Conservation (phyloP, 1,284 basidiomycete genomes). For the Microbotryomycetes sp. region DNA sequence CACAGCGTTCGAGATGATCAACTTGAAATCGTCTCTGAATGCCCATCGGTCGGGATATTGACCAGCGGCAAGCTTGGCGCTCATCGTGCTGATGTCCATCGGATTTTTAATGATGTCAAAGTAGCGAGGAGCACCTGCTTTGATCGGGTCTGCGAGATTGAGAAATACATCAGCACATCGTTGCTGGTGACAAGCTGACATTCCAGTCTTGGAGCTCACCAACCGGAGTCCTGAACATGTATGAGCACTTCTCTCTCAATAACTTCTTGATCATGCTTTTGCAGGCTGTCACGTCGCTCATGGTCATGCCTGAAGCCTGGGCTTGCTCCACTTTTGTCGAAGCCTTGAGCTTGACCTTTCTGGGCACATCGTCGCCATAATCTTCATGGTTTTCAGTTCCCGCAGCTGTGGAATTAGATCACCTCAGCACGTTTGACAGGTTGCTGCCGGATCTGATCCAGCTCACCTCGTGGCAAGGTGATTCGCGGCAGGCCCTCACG, state of each 20-base stretch:
- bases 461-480: neutral
- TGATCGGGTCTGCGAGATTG: slow-evolving; percentile 38
- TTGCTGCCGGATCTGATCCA: too few relatives aligned
- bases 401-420: slow-evolving; percentile 1
- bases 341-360: slow-evolving; percentile 40
- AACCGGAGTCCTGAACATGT: slow-evolving; percentile 76
- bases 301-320: slow-evolving; percentile 71
- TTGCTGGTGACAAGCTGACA: neutral
- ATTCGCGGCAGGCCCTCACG: neutral
- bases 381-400: slow-evolving; percentile 45
- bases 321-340: slow-evolving; percentile 54
- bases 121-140: slow-evolving; percentile 49
- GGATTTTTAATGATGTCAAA: slow-evolving; percentile 84
- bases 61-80: slow-evolving; percentile 77
- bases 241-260: slow-evolving; percentile 57
- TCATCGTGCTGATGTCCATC: slow-evolving; percentile 89
- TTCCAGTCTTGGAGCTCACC: slow-evolving; percentile 39
- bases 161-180: neutral
- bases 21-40: slow-evolving; percentile 78
- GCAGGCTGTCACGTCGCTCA: slow-evolving; percentile 72
- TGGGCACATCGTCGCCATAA: slow-evolving; percentile 36
- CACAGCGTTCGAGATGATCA: slow-evolving; percentile 84
- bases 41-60: slow-evolving; percentile 71
- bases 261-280: slow-evolving; percentile 77
- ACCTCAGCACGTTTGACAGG: too few relatives aligned